These are phyloP conservation scores for Boletus pseudopeckii DNA, from an alignment of 768 basidiomycete species.

Conservation along the genomic window DNA sequence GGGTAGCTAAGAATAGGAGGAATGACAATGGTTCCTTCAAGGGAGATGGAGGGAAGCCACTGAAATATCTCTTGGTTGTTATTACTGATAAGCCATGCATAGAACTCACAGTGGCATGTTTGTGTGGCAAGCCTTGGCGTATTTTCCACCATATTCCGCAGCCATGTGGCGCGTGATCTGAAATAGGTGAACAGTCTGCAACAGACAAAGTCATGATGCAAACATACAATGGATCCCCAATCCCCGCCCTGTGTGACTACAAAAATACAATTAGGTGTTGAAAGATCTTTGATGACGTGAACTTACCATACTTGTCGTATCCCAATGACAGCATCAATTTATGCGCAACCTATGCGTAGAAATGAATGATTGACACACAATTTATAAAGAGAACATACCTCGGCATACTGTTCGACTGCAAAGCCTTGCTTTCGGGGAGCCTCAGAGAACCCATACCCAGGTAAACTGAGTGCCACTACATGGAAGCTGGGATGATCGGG, in stretches of 20 bases:
- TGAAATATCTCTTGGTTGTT: neutral
- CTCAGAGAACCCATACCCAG: slow-evolving; percentile 61
- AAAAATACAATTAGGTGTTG: neutral
- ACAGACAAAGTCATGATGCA: neutral
- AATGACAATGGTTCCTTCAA: slow-evolving; percentile 26
- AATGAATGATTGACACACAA: neutral
- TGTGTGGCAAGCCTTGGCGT: slow-evolving; percentile 52
- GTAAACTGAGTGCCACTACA: slow-evolving; percentile 56
- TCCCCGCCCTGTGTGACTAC: slow-evolving; percentile 50
- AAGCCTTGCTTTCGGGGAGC: slow-evolving; percentile 54
- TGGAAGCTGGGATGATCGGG: slow-evolving; percentile 54
- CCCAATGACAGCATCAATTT: slow-evolving; percentile 50
- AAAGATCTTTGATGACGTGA: neutral
- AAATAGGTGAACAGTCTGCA: neutral
- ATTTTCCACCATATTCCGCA: slow-evolving; percentile 35
- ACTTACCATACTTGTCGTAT: slow-evolving; percentile 46
- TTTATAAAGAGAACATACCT: slow-evolving; percentile 33
- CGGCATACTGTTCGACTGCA: slow-evolving; percentile 46
- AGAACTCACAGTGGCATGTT: slow-evolving; percentile 42
- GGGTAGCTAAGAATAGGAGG: slow-evolving; percentile 26
- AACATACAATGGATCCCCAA: slow-evolving; percentile 40
- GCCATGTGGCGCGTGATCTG: slow-evolving; percentile 38
- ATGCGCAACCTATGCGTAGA: slow-evolving; percentile 36
- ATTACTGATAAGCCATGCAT: neutral
- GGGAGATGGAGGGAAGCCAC: slow-evolving; percentile 23